These are phyloP conservation scores for Arxiozyma telluris DNA, from an alignment of 1,139 yeast genomes.

Conservation along the genomic window DNA sequence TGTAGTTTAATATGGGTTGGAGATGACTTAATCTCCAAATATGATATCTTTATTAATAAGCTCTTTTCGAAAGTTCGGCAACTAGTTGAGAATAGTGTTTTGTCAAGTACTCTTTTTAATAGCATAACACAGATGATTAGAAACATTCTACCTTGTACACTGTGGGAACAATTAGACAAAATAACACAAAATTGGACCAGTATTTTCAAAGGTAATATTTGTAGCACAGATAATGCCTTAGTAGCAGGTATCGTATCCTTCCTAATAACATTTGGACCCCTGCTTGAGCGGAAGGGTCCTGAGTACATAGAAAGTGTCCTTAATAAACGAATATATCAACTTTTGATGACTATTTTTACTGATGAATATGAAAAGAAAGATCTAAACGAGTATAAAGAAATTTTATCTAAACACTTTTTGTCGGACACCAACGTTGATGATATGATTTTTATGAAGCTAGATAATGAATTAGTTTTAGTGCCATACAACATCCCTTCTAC, in stretches of 20 bases:
- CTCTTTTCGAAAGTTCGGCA: conserved; percentile 13
- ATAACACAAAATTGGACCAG: neutral
- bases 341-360: neutral
- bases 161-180: neutral
- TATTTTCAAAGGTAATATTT: neutral
- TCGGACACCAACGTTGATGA: neutral
- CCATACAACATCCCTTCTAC: neutral
- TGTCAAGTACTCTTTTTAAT: neutral
- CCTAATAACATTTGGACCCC: neutral
- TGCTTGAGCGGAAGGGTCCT: neutral
- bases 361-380: neutral
- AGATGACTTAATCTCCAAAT: conserved; percentile 26
- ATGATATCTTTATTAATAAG: conserved; percentile 22
- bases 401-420: neutral
- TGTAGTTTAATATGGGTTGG: conserved; percentile 86
- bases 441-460: neutral
- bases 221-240: neutral
- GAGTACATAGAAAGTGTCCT: neutral
- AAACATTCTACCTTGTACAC: neutral
- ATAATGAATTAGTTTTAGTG: neutral
- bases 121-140: neutral
- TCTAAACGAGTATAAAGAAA: neutral
- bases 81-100: conserved; percentile 6
- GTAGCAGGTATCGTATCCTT: neutral
- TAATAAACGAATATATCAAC: neutral